phyloP scores from a whole-genome alignment of 768 basidiomycete genomes.

The Dendrothele bispora region DNA sequence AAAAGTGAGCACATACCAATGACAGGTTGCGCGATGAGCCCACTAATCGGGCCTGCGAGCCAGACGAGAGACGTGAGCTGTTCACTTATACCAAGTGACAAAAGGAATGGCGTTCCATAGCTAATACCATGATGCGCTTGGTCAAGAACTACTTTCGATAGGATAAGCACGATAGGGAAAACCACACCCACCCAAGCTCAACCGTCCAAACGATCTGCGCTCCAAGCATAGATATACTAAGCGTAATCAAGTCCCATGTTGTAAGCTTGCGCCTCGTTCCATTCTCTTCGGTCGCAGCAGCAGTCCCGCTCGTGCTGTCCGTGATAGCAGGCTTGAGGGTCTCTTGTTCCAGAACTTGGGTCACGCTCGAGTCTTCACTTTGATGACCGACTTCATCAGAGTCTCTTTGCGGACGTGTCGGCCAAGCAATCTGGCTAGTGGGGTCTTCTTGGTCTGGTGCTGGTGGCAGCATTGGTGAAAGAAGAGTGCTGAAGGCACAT shows the following conservation, averaged over 20 bases:
- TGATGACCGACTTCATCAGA: slow-evolving; percentile 1
- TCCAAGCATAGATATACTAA: slow-evolving; percentile 92
- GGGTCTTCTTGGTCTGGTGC: slow-evolving; percentile 61
- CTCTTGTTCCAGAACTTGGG: slow-evolving; percentile 18
- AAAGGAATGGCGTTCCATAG: slow-evolving; percentile 93
- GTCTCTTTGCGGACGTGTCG: slow-evolving; percentile 40
- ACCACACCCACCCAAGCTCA: slow-evolving; percentile 74
- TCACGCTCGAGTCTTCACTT: slow-evolving; percentile 2
- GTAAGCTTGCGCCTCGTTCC: slow-evolving; percentile 35
- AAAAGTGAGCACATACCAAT: slow-evolving; percentile 64
- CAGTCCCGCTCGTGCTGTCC: slow-evolving; percentile 11
- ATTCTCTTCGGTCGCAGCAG: no score
- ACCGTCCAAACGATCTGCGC: slow-evolving; percentile 96
- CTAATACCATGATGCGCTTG: slow-evolving; percentile 38
- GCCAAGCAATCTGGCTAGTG: slow-evolving; percentile 82
- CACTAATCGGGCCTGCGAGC: slow-evolving; percentile 94
- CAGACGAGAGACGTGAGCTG: slow-evolving; percentile 93
- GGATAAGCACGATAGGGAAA: not conserved
- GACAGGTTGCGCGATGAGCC: slow-evolving; percentile 93
- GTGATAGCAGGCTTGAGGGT: slow-evolving; percentile 10
- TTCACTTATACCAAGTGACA: slow-evolving; percentile 79
- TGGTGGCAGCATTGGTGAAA: slow-evolving; percentile 57
- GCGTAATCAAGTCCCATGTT: slow-evolving; percentile 75
- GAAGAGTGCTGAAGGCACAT: slow-evolving; percentile 6
- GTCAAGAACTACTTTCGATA: not conserved